Conservation (phyloP, 1,284 basidiomycete genomes). For the Lignosus rhinocerotis region DNA sequence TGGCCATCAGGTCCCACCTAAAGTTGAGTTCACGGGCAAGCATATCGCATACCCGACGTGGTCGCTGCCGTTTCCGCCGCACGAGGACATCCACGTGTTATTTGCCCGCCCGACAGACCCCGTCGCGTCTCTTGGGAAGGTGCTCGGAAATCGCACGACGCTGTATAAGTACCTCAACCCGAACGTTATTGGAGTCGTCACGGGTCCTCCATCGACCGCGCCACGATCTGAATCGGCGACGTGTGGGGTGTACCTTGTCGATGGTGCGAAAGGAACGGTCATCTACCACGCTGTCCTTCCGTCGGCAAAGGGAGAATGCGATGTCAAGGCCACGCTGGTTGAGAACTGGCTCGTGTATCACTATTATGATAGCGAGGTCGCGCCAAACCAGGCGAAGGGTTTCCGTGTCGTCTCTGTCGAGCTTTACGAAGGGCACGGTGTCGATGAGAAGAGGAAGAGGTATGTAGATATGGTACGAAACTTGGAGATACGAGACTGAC, state of each 20-base stretch:
- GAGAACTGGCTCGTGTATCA: slow-evolving; percentile 96
- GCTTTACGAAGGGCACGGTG: slow-evolving; percentile 74
- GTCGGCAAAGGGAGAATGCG: slow-evolving; percentile 47
- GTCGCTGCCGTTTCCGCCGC: slow-evolving; percentile 57
- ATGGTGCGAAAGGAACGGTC: slow-evolving; percentile 76
- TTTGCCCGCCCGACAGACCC: slow-evolving; percentile 50
- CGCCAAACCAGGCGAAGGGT: slow-evolving; percentile 59
- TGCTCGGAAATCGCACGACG: slow-evolving; percentile 85
- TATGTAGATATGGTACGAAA: slow-evolving; percentile 33
- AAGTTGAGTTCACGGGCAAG: slow-evolving; percentile 44
- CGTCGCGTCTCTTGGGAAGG: slow-evolving; percentile 80
- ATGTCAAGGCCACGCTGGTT: slow-evolving; percentile 68
- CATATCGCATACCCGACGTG: slow-evolving; percentile 64
- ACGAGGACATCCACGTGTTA: slow-evolving; percentile 53
- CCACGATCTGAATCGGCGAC: slow-evolving; percentile 25
- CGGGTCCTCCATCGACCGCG: slow-evolving; percentile 39
- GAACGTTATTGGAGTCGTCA: slow-evolving; percentile 70
- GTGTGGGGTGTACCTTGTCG: slow-evolving; percentile 77
- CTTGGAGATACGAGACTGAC: slow-evolving; percentile 6
- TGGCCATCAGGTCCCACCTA: slow-evolving; percentile 54
- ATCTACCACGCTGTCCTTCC: slow-evolving; percentile 67
- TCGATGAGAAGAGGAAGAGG: slow-evolving; percentile 73
- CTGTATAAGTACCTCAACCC: slow-evolving; percentile 96
- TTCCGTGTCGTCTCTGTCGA: slow-evolving; percentile 80
- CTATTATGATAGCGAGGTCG: slow-evolving; percentile 67